Evolutionary conservation across 164 flowering plant species (phyloP).

Genomic region (Aristolochia fimbriata): DNA sequence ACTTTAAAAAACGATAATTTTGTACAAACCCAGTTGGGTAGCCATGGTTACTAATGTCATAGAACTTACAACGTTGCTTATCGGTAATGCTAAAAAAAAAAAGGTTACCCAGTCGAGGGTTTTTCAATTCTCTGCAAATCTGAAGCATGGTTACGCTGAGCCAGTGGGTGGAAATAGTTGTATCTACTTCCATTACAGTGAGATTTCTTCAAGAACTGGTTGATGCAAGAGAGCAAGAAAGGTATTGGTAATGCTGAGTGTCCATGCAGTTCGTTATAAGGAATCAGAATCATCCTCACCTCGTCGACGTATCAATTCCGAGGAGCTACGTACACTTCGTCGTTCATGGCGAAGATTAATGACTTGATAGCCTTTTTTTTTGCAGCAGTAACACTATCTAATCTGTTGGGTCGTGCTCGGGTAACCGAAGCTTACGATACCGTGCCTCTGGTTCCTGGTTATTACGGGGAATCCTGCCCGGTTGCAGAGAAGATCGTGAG

Average conservation of each 20-base stretch:
- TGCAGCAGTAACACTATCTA: constrained; percentile 7
- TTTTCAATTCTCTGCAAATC: too few relatives aligned
- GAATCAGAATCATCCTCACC: too few relatives aligned
- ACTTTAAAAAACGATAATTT: too few relatives aligned
- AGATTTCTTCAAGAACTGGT: not conserved
- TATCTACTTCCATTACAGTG: constrained; percentile 13
- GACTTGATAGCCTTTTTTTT: constrained; percentile 1
- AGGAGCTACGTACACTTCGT: not conserved
- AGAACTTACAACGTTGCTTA: too few relatives aligned
- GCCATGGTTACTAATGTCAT: too few relatives aligned
- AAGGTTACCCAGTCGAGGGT: too few relatives aligned
- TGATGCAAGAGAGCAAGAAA: not conserved
- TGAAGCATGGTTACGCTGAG: too few relatives aligned
- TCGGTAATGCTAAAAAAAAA: too few relatives aligned
- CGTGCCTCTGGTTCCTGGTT: constrained; percentile 27
- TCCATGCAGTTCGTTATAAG: too few relatives aligned
- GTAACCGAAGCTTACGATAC: constrained; percentile 6
- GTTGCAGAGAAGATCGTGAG: constrained; percentile 49
- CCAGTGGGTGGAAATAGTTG: constrained; percentile 15
- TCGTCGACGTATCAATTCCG: too few relatives aligned
- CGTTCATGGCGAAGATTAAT: not conserved
- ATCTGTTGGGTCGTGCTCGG: not conserved
- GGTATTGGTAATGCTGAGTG: not conserved
- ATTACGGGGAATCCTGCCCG: constrained; percentile 62
- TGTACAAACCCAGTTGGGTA: too few relatives aligned